These are phyloP conservation scores for Yarrowia phangngaensis DNA, from an alignment of 805 yeast genomes.

Conservation along the genomic window DNA sequence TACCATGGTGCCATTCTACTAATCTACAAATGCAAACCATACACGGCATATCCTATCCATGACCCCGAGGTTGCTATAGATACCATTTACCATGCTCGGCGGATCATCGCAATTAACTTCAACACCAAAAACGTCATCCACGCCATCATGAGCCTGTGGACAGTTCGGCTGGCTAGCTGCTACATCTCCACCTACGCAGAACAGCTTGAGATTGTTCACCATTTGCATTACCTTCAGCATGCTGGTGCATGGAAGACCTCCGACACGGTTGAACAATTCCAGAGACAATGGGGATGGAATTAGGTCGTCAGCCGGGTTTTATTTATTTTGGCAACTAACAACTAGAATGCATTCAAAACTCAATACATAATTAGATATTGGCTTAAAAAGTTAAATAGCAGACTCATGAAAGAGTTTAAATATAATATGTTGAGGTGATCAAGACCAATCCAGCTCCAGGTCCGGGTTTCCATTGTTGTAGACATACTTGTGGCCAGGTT, in stretches of 20 bases:
- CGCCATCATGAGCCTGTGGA: constrained; percentile 20
- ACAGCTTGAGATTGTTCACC: constrained; percentile 10
- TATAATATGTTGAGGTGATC: too few species aligned
- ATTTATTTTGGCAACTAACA: too few species aligned
- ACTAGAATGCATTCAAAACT: too few species aligned
- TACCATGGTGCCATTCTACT: constrained; percentile 10
- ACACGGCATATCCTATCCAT: constrained; percentile 17
- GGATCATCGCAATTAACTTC: constrained; percentile 1
- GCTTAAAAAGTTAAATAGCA: too few species aligned
- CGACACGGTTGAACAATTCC: constrained; percentile 8
- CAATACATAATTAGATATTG: too few species aligned
- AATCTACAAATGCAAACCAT: constrained; percentile 14
- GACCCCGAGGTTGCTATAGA: constrained; percentile 14
- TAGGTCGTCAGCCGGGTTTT: too few species aligned
- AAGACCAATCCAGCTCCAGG: constrained; percentile 13
- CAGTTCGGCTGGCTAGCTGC: constrained; percentile 8
- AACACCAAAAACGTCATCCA: constrained; percentile 17
- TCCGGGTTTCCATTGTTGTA: not conserved
- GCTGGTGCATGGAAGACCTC: constrained; percentile 23
- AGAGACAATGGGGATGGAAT: constrained; percentile 15
- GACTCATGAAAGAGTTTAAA: too few species aligned
- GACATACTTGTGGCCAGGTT: constrained; percentile 17
- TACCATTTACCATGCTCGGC: not conserved
- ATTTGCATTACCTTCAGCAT: constrained; percentile 8
- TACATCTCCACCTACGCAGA: not conserved